phyloP scores from a whole-genome alignment of 2,329 filamentous ascomycete species.

The Sporothrix phasma region DNA sequence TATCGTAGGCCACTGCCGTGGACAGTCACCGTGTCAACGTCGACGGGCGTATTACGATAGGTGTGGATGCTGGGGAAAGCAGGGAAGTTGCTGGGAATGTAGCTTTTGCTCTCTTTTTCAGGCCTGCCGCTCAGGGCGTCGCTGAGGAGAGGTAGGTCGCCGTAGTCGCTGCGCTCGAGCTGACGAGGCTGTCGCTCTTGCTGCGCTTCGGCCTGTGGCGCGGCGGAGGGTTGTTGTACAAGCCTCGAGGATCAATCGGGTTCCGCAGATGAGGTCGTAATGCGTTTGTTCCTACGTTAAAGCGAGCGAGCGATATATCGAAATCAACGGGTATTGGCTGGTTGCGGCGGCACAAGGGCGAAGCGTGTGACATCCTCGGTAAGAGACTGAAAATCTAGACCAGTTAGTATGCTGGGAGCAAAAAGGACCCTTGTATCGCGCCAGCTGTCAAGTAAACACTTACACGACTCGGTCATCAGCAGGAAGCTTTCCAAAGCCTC shows the following conservation, averaged over 20 bases:
- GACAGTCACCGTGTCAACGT: conserved; percentile 27
- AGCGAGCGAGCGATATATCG: conserved; percentile 40
- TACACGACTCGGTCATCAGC: conserved; percentile 47
- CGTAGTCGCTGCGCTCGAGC: neutral
- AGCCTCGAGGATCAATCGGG: conserved; percentile 34
- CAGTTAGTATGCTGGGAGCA: conserved; percentile 16
- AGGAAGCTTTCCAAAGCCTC: conserved; percentile 52
- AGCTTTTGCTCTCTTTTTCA: conserved; percentile 45
- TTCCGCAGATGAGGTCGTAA: conserved; percentile 48
- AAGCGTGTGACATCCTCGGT: conserved; percentile 38
- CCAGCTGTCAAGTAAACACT: conserved; percentile 20
- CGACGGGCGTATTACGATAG: conserved; percentile 48
- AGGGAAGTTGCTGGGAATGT: conserved; percentile 50
- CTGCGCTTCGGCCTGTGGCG: neutral
- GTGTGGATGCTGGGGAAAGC: conserved; percentile 56
- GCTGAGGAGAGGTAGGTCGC: conserved; percentile 37
- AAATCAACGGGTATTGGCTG: conserved; percentile 49
- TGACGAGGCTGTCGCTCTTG: neutral
- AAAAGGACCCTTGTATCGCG: neutral
- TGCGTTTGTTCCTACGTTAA: conserved; percentile 41
- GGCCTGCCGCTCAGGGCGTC: conserved; percentile 47
- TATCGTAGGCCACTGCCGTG: conserved; percentile 21
- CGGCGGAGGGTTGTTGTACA: neutral
- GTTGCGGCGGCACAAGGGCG: conserved; percentile 39
- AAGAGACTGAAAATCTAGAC: conserved; percentile 40